phyloP scores from a whole-genome alignment of 1,284 basidiomycete species.

The Pascua sp. region DNA sequence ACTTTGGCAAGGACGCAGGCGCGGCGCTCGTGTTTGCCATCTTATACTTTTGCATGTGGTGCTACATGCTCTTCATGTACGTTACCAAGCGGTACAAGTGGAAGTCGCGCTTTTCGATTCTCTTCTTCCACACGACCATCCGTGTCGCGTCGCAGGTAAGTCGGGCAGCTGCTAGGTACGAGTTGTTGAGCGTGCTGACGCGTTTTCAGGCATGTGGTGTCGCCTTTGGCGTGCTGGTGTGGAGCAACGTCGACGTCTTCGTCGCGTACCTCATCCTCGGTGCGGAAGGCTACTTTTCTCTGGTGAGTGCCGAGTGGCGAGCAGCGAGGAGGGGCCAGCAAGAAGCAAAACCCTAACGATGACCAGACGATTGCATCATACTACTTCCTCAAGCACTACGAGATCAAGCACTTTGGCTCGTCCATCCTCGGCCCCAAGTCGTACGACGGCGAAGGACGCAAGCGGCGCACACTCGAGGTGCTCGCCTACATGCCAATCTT shows the following conservation, averaged over 20 bases:
- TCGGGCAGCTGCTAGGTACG: too few relatives aligned
- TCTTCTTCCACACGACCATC: slow-evolving; percentile 15
- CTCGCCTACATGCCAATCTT: slow-evolving; percentile 3
- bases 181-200: too few relatives aligned
- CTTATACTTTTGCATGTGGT: slow-evolving; percentile 10
- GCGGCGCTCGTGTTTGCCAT: slow-evolving; percentile 18
- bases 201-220: slow-evolving; percentile 11
- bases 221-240: slow-evolving; percentile 15
- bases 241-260: slow-evolving; percentile 17
- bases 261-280: slow-evolving; percentile 28
- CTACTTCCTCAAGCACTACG: slow-evolving; percentile 19
- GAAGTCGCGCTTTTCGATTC: slow-evolving; percentile 19
- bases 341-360: too few relatives aligned
- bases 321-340: too few relatives aligned
- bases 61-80: slow-evolving; percentile 20
- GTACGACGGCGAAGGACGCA: neutral
- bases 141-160: slow-evolving; percentile 16
- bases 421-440: slow-evolving; percentile 7
- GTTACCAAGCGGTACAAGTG: slow-evolving; percentile 13
- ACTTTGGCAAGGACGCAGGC: slow-evolving; percentile 3
- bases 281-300: slow-evolving; percentile 36
- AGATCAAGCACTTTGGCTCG: slow-evolving; percentile 8
- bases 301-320: slow-evolving; percentile 18
- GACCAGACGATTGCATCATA: slow-evolving; percentile 16
- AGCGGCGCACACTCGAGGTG: neutral